These are phyloP conservation scores for Cercospora zeae-maydis DNA, from an alignment of 2,329 filamentous ascomycete species.

Conservation along the genomic window DNA sequence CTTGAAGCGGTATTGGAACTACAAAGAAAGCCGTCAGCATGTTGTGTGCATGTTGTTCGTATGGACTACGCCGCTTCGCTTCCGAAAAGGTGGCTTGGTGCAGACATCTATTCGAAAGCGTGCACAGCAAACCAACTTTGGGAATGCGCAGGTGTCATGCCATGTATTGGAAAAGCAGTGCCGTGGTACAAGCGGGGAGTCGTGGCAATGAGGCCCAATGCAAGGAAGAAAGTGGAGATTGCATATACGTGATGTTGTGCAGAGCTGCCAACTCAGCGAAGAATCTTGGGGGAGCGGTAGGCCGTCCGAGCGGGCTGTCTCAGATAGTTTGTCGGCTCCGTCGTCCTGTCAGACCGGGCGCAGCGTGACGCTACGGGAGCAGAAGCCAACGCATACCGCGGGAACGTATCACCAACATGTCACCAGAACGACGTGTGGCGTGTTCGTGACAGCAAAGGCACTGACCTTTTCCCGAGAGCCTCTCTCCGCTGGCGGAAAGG, in stretches of 20 bases:
- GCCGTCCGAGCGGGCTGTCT: neutral
- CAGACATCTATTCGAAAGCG: neutral
- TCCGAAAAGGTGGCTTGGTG: neutral
- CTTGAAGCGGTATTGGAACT: conserved; percentile 74
- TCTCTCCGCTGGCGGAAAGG: conserved; percentile 58
- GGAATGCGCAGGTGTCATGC: conserved; percentile 20
- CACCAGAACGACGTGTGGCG: conserved; percentile 19
- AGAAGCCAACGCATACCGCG: conserved; percentile 31
- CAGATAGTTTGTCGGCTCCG: neutral
- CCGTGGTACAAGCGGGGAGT: conserved; percentile 19
- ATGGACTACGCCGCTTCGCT: neutral
- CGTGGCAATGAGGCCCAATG: conserved; percentile 15
- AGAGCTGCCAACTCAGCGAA: conserved; percentile 13
- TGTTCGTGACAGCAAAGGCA: conserved; percentile 14
- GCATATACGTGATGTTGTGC: conserved; percentile 15
- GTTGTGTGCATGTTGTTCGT: neutral
- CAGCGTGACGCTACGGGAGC: conserved; percentile 21
- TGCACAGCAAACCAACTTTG: neutral
- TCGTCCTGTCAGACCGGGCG: conserved; percentile 16
- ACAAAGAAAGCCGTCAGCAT: conserved; percentile 18
- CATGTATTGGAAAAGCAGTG: conserved; percentile 19
- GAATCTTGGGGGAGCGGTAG: neutral
- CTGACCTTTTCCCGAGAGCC: conserved; percentile 59
- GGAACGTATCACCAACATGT: conserved; percentile 28
- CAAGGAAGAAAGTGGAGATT: conserved; percentile 6